These are phyloP conservation scores for Quaeritorhiza haematococci DNA, from an alignment of 371 early-diverging fungal species.

Conservation along the genomic window DNA sequence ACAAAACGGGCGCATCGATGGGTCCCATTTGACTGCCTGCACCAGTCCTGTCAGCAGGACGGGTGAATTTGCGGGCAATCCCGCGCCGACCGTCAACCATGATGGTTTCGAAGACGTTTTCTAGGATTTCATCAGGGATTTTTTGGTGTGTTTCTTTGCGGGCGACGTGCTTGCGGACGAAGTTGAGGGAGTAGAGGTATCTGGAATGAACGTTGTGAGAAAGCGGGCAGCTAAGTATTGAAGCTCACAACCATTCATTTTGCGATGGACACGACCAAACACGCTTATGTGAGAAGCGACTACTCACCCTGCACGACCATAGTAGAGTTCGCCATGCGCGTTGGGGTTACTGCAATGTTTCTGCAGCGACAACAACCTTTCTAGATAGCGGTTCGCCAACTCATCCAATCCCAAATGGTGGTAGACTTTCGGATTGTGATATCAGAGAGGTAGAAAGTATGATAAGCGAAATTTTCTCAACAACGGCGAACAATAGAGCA, in stretches of 20 bases:
- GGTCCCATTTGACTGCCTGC: neutral
- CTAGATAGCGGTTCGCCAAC: neutral
- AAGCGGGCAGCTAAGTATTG: too few relatives aligned
- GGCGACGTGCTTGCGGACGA: slow-evolving; percentile 2
- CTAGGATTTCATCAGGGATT: slow-evolving; percentile 1
- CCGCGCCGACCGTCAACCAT: slow-evolving; percentile 9
- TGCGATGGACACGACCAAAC: too few relatives aligned
- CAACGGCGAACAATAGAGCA: neutral
- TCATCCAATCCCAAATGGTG: neutral
- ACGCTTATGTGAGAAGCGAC: too few relatives aligned
- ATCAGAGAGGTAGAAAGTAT: too few relatives aligned
- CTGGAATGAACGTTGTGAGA: too few relatives aligned
- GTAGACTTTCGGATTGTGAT: slow-evolving; percentile 2
- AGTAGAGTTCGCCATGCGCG: neutral
- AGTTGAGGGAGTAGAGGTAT: slow-evolving; percentile 12
- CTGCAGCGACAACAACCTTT: neutral
- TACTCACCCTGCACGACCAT: slow-evolving; percentile 6
- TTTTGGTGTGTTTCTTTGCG: neutral
- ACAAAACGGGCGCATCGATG: slow-evolving; percentile 4
- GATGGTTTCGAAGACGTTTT: neutral
- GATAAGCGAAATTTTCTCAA: too few relatives aligned
- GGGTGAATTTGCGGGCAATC: neutral
- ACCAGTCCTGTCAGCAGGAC: neutral
- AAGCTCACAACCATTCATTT: too few relatives aligned
- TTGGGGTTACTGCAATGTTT: neutral